Evolutionary conservation across 768 basidiomycete genomes (phyloP), one percentile per base, ranked within the genome.

Genomic region (Termitomyces sp.): DNA sequence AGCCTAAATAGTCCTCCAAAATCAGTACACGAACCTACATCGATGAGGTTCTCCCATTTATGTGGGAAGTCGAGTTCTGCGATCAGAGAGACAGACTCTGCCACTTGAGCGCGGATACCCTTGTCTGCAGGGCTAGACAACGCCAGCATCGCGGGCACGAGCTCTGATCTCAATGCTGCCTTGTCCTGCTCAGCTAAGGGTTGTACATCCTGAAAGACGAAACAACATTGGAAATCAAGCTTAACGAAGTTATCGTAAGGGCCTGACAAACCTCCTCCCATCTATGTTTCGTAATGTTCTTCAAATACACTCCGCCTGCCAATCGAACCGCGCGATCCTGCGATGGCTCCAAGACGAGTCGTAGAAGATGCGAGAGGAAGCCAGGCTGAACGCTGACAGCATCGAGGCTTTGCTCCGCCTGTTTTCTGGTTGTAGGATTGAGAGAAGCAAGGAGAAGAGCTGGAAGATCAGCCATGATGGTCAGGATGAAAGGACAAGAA

Each of bases 121-220:
- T 90, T 92, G 73, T 93, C 90, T 40, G 84, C 75, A 7, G 91
- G 82, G 61, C 79, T 79, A 0, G 94, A 92, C 38, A 98, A 81
- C 22, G 85, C 73, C 62, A 98, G 87, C 96, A 99, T 98, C 44
- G 94, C 89, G 3, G 92, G 90, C 0, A 99, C 89, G 50, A 99
- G 84, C 66, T 90, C 85, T 1, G 81, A 73, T 67, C 92, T 88
- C 61, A 98, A 78, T 0, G 84, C 71, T 6, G 77, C 77, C 69
- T 94, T 92, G 79, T 96, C 94, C 45, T 79, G 75, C 55, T 86
- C 83, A 2, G 83, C 72, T 36, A 96, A 77, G 4, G 91, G 90
- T 63, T 84, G 80, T 46, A 87, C 89, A 70, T 92, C 91, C 88
- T 91, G 65, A 16, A 72, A 60, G 40, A 65, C 65, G 36, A 46